Percentiles rank a stretch among this genome's conserved stretches.
Conservation (phyloP, 139 green algal species). For the Penium margaritaceum region DNA sequence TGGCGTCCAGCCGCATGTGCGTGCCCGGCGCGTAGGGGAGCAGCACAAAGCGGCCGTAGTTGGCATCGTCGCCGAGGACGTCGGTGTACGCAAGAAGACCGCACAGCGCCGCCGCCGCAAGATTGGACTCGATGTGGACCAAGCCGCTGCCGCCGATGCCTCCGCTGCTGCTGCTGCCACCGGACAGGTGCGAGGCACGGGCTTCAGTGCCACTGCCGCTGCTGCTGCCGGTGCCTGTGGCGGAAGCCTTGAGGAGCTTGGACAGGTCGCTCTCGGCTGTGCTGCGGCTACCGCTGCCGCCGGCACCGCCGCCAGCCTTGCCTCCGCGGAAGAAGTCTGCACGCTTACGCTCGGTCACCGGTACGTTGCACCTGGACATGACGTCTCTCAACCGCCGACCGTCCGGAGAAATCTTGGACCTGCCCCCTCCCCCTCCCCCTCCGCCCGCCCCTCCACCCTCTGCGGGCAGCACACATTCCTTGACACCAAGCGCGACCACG, state of each 20-base stretch:
- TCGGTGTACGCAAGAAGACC: slow-evolving; percentile 45
- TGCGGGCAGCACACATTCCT: slow-evolving; percentile 65
- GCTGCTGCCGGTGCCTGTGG: no score
- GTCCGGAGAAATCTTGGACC: background rate
- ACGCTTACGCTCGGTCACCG: slow-evolving; percentile 53
- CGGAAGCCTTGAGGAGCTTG: no score
- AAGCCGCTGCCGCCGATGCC: no score
- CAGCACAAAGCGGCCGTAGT: slow-evolving; percentile 62
- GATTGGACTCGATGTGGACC: slow-evolving; percentile 15
- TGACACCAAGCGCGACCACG: slow-evolving; percentile 71
- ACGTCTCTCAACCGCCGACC: slow-evolving; percentile 50
- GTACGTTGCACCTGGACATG: slow-evolving; percentile 61
- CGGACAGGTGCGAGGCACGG: no score
- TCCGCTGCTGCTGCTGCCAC: no score
- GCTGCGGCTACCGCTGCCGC: no score
- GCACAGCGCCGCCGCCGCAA: background rate
- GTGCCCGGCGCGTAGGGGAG: slow-evolving; percentile 60
- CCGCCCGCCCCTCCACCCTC: slow-evolving; percentile 6
- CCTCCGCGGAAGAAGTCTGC: no score
- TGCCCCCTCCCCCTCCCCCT: background rate
- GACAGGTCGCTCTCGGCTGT: no score
- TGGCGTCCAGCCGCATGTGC: slow-evolving; percentile 64
- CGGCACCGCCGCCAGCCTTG: no score
- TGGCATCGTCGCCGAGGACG: slow-evolving; percentile 51
- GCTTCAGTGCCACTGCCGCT: no score